Percentiles rank a stretch among this genome's conserved stretches.
Evolutionary conservation across 495 filamentous ascomycete genomes (phyloP).

Genomic region (Talaromyces borbonicus): DNA sequence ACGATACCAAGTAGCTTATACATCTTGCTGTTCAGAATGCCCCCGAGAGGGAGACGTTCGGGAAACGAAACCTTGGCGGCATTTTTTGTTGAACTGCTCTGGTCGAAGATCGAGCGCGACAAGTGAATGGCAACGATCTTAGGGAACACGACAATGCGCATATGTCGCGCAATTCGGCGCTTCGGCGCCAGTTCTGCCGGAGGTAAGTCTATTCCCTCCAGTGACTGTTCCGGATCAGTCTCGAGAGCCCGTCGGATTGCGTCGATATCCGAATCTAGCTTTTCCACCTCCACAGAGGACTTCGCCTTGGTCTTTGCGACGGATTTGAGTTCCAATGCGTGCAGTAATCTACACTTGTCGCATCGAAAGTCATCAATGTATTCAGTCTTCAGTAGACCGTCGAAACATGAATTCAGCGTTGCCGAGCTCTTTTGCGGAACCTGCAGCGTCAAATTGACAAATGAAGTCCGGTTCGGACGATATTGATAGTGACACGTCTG

Average conservation of each 20-base stretch:
- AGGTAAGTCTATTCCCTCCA: constrained; percentile 65
- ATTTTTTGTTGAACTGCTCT: constrained; percentile 77
- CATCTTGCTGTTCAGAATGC: constrained; percentile 62
- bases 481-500: constrained; percentile 82
- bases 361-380: constrained; percentile 96
- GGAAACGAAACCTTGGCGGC: constrained; percentile 87
- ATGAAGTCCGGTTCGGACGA: constrained; percentile 68
- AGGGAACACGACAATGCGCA: constrained; percentile 75
- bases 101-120: constrained; percentile 82
- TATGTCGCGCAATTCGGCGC: constrained; percentile 74
- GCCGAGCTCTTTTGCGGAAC: constrained; percentile 71
- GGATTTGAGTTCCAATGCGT: constrained; percentile 50
- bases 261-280: constrained; percentile 45
- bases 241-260: constrained; percentile 52
- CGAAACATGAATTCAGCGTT: constrained; percentile 68
- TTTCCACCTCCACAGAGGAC: constrained; percentile 36
- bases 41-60: constrained; percentile 70
- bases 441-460: constrained; percentile 85
- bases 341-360: constrained; percentile 78
- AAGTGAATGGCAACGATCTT: constrained; percentile 87
- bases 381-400: constrained; percentile 88
- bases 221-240: constrained; percentile 66
- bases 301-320: constrained; percentile 39
- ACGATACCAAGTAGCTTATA: constrained; percentile 85
- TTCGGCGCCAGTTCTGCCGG: constrained; percentile 63